Evolutionary conservation across 1,139 yeast species (phyloP), one percentile per base, ranked within the genome.

Genomic region (Kodamaea sp.): DNA sequence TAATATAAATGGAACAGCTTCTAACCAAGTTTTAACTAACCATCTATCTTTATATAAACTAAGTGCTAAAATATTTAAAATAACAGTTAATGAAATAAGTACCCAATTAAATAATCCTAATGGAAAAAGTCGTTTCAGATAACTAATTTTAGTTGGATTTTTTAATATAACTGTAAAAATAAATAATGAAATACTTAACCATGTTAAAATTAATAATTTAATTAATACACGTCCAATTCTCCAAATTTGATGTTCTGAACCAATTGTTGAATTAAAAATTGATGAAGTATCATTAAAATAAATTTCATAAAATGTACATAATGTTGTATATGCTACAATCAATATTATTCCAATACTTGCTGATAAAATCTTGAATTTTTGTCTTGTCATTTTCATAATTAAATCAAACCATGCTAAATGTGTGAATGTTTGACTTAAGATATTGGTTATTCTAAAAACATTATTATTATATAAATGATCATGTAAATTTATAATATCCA

Each of bases 341-440:
- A 65, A 32, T 2, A 50, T 26, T 2, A 43, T 39, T 5, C 62
- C 66, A 2, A 50, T 29, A 0, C 43, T 45, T 2, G 53, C 47
- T n/a, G 55, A 47, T 22, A 41, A 34, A 45, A 54, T 46, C 31
- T 57, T 57, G 45, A 47, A 57, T 29, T 49, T 44, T 8, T 45
- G 55, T 25, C 50, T 53, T 2, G 66, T 42, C 30, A 66, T 46
- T 29, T 53, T 48, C 41, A 64, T 34, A 7, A 60, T 60, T 8
- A 71, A 58, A 46, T 74, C 75, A 7, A 67, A 48, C 63, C 70
- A 67, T 1, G 78, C 70, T 23, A 69, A 37, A 47, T 62, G 62
- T 10, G 66, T 63, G 15, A 74, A 54, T 0, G 66, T 37, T 40
- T 62, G 65, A 7, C 67, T 55, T 3, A 75, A 33, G 1, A 62